phyloP scores from a whole-genome alignment of 495 filamentous ascomycete species.

The Lophiostoma macrostomum region DNA sequence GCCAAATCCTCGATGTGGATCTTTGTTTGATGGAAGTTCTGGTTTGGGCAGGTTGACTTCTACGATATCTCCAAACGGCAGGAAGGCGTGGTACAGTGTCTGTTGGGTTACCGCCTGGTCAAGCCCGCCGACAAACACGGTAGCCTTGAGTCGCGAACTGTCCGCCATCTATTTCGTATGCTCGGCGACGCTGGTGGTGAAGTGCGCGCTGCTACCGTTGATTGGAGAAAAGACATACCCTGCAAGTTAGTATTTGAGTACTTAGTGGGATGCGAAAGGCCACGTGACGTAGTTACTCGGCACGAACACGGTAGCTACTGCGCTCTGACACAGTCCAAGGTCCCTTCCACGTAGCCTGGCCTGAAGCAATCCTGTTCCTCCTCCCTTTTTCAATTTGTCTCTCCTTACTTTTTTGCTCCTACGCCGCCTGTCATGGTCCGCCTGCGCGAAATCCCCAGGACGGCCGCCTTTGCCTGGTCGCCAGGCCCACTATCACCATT shows the following conservation, averaged over 20 bases:
- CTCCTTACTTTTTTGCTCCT: conserved; percentile 30
- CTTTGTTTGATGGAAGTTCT: conserved; percentile 62
- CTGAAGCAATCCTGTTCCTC: conserved; percentile 28
- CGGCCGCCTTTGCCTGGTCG: conserved; percentile 96
- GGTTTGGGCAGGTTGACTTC: conserved; percentile 87
- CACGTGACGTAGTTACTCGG: conserved; percentile 17
- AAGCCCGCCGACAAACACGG: conserved; percentile 87
- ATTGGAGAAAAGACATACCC: conserved; percentile 11
- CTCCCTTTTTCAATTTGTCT: conserved; percentile 25
- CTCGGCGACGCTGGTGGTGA: not conserved
- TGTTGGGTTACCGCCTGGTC: conserved; percentile 70
- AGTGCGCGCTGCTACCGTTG: conserved; percentile 7
- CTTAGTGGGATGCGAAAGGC: not conserved
- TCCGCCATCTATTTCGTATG: conserved; percentile 61
- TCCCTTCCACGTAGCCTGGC: conserved; percentile 2
- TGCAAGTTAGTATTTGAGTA: too few relatives aligned
- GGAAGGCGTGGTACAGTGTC: conserved; percentile 82
- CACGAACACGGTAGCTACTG: too few relatives aligned
- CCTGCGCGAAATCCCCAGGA: conserved; percentile 90
- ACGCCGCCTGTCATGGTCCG: conserved; percentile 72
- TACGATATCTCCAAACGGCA: conserved; percentile 92
- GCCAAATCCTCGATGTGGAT: conserved; percentile 87
- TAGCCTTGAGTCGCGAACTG: conserved; percentile 78
- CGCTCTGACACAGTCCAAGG: conserved; percentile 7
- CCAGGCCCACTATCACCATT: conserved; percentile 70